Evolutionary conservation across 345 rosid genomes (phyloP).

Genomic region (Clarkia xantiana): DNA sequence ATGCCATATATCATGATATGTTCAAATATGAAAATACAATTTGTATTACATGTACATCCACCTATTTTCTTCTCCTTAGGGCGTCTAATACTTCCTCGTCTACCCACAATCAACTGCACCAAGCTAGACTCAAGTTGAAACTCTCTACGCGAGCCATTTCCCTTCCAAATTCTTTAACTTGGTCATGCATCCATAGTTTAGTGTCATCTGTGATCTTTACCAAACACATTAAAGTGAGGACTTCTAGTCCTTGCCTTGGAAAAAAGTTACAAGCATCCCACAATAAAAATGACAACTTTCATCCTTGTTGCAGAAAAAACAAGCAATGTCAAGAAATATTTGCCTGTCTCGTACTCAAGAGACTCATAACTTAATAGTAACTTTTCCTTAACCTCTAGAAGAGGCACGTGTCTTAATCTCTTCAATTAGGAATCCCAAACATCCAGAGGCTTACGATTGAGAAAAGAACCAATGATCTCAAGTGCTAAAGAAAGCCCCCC

Average conservation of each 20-base stretch:
- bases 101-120: neutral
- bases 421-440: conserved; percentile 1
- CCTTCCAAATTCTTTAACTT: conserved; percentile 4
- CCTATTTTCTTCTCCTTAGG: neutral
- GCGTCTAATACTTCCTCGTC: conserved; percentile 2
- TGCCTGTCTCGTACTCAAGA: neutral
- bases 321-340: conserved; percentile 8
- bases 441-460: neutral
- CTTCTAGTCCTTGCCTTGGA: neutral
- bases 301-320: neutral
- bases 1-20: too few species aligned
- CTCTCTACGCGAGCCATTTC: neutral
- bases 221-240: conserved; percentile 1
- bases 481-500: conserved; percentile 4
- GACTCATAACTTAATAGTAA: conserved; percentile 1
- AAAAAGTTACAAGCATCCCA: conserved; percentile 8
- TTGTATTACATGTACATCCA: neutral
- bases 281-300: neutral
- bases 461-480: neutral
- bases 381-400: neutral
- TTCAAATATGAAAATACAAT: neutral
- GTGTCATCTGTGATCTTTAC: neutral
- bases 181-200: conserved; percentile 6
- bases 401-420: neutral
- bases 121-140: neutral